A percentile compares a stretch with the other conserved stretches of the same genome.
Evolutionary conservation across 345 rosid species (phyloP).

Genomic region (Balakata baccata): DNA sequence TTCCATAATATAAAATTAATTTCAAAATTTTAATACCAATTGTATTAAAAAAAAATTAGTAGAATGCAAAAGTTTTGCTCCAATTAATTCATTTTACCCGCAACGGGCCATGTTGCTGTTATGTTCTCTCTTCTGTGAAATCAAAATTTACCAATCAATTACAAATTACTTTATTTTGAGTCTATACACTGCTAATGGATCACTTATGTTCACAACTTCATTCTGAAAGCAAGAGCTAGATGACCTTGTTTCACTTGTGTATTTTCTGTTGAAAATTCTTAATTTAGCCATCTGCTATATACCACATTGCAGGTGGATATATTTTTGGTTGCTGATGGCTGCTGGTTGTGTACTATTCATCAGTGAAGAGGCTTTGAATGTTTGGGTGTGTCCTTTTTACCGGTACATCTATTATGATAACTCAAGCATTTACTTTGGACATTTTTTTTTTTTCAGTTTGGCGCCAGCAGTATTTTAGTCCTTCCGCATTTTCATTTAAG

Average conservation of each 20-base stretch:
- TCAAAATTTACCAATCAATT: background rate
- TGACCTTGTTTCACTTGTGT: slow-evolving; percentile 2
- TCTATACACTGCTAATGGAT: background rate
- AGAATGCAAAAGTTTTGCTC: too few species aligned
- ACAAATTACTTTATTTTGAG: background rate
- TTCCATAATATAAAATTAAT: too few species aligned
- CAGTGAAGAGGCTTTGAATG: slow-evolving; percentile 90
- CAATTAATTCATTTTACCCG: too few species aligned
- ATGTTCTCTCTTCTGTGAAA: background rate
- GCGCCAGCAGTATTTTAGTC: background rate
- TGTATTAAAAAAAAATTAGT: too few species aligned
- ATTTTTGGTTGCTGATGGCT: slow-evolving; percentile 94
- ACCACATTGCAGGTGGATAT: slow-evolving; percentile 62
- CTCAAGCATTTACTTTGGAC: slow-evolving; percentile 13
- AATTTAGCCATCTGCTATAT: slow-evolving; percentile 7
- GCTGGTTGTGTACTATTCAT: slow-evolving; percentile 85
- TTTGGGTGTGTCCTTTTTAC: slow-evolving; percentile 79
- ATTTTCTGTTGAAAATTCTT: slow-evolving; percentile 4
- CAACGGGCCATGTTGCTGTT: slow-evolving; percentile 57
- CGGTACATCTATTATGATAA: slow-evolving; percentile 59
- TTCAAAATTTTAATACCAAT: too few species aligned
- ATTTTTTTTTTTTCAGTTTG: background rate
- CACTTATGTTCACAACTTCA: too few species aligned
- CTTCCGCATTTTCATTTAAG: background rate
- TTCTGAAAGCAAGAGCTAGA: background rate